Base-by-base conservation (phyloP, 2,329 filamentous ascomycete species). In the Verticillium klebahnii region DNA sequence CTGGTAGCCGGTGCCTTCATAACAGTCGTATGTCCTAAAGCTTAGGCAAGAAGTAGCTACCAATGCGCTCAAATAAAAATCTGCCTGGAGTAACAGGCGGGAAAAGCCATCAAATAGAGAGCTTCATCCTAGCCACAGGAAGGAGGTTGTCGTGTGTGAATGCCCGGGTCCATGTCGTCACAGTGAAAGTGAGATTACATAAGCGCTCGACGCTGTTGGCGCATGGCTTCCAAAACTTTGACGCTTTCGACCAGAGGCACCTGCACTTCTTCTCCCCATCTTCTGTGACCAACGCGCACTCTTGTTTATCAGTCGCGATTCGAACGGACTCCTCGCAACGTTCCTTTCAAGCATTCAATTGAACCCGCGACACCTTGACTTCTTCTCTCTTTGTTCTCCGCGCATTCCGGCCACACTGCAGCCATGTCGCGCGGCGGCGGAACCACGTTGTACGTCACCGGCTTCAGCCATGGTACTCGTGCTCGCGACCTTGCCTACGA, bases 401-500 rank as follows among this genome's bases (percentile, higher is more conserved):
- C 45, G 45, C 45, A 52, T 25, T 14, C 45, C 45, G 45, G n/a
- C 45, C 23, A 25, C 45, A 52, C 45, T 52, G 19, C 62, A 72
- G 80, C 65, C 75, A 97, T 97, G 93, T 97, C 93, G 87, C 92
- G 93, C 76, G 88, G 91, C 77, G 88, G 91, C 77, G 90, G 92
- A 71, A 96, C 91, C 65, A 98, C 94, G 62, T 91, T 98, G 70
- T 98, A 98, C 84, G 94, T 98, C 79, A 97, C 93, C 75, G 95
- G 95, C 86, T 99, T 99, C 80, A 96, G 94, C 86, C 93, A 97
- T 81, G 93, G 94, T 79, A 97, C 94, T 78, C 92, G 95, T 84
- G 93, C 95, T 78, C 92, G 95, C 88, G 93, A 99, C 85, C 91
- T 98, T 78, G 93, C 94, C 84, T 97, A 96, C 91, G 94, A 98